Evolutionary conservation across 2,329 filamentous ascomycete species (phyloP), one percentile per base, ranked within the genome.

Genomic region (Madurella mycetomatis): DNA sequence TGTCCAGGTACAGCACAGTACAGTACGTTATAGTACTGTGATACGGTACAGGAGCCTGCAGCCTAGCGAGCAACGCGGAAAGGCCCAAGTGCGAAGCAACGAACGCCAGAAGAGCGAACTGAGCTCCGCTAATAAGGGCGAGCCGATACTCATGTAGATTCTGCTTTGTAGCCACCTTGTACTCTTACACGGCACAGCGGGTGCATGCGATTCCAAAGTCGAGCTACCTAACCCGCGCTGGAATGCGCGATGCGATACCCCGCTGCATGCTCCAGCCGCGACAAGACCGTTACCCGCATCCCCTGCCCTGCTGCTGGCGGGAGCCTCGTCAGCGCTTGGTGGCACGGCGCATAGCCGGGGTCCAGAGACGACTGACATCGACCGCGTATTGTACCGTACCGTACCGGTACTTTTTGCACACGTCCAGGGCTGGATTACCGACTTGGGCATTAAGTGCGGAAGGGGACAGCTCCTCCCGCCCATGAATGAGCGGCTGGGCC

Each of bases 321-420:
- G 64, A 63, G 56, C 63, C 60, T 58, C 59, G 62, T 55, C 63
- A 58, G 46, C 50, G 54, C 43, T 47, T 53, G 59, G 64, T 61
- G 61, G 59, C 65, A 66, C 64, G 64, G 65, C 65, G 65, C 64
- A 64, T 65, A 62, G 58, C 58, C 55, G 54, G 58, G 53, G 48
- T 56, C 25, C 25, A 25, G 25, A 25, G 53, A 47, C 41, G 51
- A 46, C 39, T 41, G 57, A 39, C 48, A 37, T 37, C 44, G 40
- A 40, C n/a, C 50, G 56, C 50, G 63, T 64, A 61, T 60, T 47
- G 49, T 3, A 37, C 34, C 4, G 56, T 61, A 62, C 59, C 50
- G 51, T 54, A 52, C 60, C 51, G 52, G 58, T 61, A 64, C 62
- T 32, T 44, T 19, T 40, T 42, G 13, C 16, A 13, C 30, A 46